Base-by-base conservation (phyloP, 495 filamentous ascomycete genomes). In the Daldinia concentrica region DNA sequence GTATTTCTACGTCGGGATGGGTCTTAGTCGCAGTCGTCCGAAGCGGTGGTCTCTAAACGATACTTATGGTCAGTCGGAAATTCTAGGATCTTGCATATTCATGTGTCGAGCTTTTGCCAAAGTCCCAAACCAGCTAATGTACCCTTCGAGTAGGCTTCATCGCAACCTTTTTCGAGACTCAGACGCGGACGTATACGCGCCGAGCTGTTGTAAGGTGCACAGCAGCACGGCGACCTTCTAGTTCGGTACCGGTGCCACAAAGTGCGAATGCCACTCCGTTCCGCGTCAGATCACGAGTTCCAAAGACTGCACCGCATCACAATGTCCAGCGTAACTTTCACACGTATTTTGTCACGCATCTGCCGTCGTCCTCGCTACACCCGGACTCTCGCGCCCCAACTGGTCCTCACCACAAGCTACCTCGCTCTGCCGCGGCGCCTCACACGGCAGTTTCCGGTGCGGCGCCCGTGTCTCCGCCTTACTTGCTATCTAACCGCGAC, bases 271-370 rank as follows among this genome's bases (percentile, higher is more conserved):
- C 74, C 12, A 34, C 51, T 9, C 64, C 64, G 19, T 62, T 59
- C 43, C 68, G 58, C 43, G 57, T 41, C 71, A 62, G 60, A 58
- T 45, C 64, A 29, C 73, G 24, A 19, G 39, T 14, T 30, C 56
- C 34, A 58, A 63, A 64, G 55, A 57, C 56, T 6, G 37, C 69
- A 3, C 50, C 50, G 1, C 50, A 17, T 29, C 26, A 30, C 14
- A 54, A n/a, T 2, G 27, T 80, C 58, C 83, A 79, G 5, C 90
- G 90, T 27, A 78, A 83, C 67, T 98, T 98, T 81, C 93, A 96
- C 82, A 92, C 95, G 69, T 99, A 99, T 83, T 99, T 99, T 77
- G 92, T 98, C 36, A 97, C 95, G 5, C 92, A 98, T 78, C 86
- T 99, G 0, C 95, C 95, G 6, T 96, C 94, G 22, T 95, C 93